A percentile compares a stretch with the other conserved stretches of the same genome.
phyloP scores from a whole-genome alignment of 805 yeast species.

The Saccharomycopsis synnaedendra region DNA sequence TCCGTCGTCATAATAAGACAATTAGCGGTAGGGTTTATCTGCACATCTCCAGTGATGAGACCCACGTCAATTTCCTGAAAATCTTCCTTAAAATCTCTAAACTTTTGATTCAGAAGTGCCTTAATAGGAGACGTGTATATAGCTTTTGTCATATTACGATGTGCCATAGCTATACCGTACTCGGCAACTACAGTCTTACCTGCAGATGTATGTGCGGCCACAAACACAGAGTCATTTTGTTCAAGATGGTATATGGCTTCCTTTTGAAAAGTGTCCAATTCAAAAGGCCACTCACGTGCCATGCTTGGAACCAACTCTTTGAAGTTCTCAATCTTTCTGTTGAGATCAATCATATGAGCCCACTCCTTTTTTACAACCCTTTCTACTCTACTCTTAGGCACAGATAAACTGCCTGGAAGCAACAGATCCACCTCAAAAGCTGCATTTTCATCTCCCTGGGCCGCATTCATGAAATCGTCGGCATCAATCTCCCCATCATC shows the following conservation, averaged over 20 bases:
- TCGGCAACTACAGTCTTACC: constrained; percentile 98
- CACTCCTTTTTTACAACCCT: constrained; percentile 40
- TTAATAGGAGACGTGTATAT: constrained; percentile 94
- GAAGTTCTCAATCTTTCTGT: constrained; percentile 76
- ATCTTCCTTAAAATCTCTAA: constrained; percentile 72
- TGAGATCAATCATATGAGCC: constrained; percentile 92
- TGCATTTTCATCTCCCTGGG: not conserved
- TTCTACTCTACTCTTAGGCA: constrained; percentile 28
- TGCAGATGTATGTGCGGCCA: constrained; percentile 98
- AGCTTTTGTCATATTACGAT: constrained; percentile 91
- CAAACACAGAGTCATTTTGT: constrained; percentile 96
- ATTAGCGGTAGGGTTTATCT: constrained; percentile 91
- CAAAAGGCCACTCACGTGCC: constrained; percentile 92
- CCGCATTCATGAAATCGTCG: constrained; percentile 18
- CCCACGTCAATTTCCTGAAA: constrained; percentile 85
- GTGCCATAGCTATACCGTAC: constrained; percentile 95
- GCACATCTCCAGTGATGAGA: constrained; percentile 94
- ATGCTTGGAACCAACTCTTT: constrained; percentile 83
- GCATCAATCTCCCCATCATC: constrained; percentile 4
- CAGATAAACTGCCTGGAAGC: constrained; percentile 38
- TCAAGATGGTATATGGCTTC: constrained; percentile 95
- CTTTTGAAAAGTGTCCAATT: constrained; percentile 88
- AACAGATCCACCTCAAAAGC: constrained; percentile 30
- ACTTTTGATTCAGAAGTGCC: constrained; percentile 82
- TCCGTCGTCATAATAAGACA: constrained; percentile 98